Evolutionary conservation across 176 grass and related monocot genomes (phyloP), one percentile per base, ranked within the genome.

Genomic region (Triticum turgidum): DNA sequence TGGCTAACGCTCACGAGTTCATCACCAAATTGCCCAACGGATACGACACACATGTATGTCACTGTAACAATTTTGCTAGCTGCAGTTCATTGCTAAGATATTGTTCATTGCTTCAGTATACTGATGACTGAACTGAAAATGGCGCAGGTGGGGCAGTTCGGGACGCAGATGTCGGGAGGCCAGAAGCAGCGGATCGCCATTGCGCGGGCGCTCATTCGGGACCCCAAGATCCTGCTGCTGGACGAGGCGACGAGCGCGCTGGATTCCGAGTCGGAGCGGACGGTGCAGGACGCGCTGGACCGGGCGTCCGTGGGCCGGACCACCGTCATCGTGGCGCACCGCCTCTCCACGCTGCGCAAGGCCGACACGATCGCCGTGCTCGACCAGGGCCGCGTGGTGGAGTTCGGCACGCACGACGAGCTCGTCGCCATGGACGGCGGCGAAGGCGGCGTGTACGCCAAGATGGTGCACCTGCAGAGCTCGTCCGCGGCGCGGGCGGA

Each of bases 111-210:
- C 15, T 54, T 17, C 51, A 18, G 15, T 7, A 54, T 54, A 54
- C 15, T 52, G 49, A 51, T 51, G 47, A 52, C 51, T 54, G 51
- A 18, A 54, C 51, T 54, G 51, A 54, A 54, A 54, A 54, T 54
- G 51, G 5, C 5, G 51, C 51, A 54, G 51, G 51, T 87, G 0
- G 84, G 89, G 18, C 89, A 90, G 75, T 83, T 90, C 44, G 89
- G 89, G 58, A 83, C 84, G 77, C 93, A 98, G 73, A 86, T 98
- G 17, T 98, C 93, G 6, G 95, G 95, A 4, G 95, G 95, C 5
- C 95, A 98, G 83, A 93, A 91, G 87, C 95, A 98, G 85, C 91
- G 95, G 32, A 90, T 98, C 65, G 93, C 95, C 76, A 95, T 98
- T 6, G 93, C 95, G 1, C 86, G 95, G 0, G 95, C 95, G 5